These are phyloP conservation scores for Rubroboletus pulcherrimus DNA, from an alignment of 768 basidiomycete genomes.

Conservation along the genomic window DNA sequence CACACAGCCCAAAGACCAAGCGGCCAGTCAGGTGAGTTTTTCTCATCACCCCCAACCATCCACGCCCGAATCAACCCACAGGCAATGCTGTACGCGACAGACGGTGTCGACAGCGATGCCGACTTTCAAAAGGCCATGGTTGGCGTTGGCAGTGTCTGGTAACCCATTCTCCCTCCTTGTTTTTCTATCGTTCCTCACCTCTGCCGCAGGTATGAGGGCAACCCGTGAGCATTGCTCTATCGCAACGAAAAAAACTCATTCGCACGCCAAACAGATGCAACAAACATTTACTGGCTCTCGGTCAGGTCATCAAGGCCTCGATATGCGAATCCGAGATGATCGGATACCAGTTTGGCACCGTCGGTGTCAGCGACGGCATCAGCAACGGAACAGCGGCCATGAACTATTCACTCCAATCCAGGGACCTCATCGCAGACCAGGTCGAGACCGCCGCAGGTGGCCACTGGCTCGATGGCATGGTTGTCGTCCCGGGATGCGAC, in stretches of 20 bases:
- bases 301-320: conserved; percentile 83
- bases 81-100: conserved; percentile 99
- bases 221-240: conserved; percentile 67
- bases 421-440: conserved; percentile 96
- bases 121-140: conserved; percentile 98
- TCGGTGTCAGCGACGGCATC: conserved; percentile 97
- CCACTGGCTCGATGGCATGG: conserved; percentile 98
- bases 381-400: conserved; percentile 96
- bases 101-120: conserved; percentile 71
- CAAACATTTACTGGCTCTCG: conserved; percentile 85
- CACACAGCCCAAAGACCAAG: conserved; percentile 92
- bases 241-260: background rate
- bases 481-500: conserved; percentile 95
- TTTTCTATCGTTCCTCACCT: conserved; percentile 12
- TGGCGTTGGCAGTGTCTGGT: conserved; percentile 96
- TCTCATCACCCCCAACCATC: background rate
- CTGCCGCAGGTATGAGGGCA: conserved; percentile 87
- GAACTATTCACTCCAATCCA: conserved; percentile 94
- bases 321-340: conserved; percentile 67
- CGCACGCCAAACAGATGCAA: conserved; percentile 67
- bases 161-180: conserved; percentile 29
- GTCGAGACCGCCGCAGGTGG: conserved; percentile 96
- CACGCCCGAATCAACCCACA: conserved; percentile 28
- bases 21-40: conserved; percentile 76
- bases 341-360: conserved; percentile 96